phyloP scores from a whole-genome alignment of 2,329 filamentous ascomycete species.

The Aspergillus sp. region DNA sequence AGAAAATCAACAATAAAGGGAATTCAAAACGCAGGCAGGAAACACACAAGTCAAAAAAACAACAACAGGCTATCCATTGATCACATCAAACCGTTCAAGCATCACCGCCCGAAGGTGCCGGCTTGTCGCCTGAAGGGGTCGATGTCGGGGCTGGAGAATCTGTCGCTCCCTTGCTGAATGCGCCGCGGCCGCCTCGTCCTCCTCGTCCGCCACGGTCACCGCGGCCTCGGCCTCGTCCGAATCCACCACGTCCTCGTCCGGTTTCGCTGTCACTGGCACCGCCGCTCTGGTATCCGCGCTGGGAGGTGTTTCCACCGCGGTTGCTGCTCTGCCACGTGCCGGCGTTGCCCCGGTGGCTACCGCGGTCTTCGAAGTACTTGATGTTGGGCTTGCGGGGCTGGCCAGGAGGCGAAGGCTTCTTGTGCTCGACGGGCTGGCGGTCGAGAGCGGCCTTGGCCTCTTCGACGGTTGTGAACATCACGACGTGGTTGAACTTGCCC shows the following conservation, averaged over 20 bases:
- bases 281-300: conserved; percentile 80
- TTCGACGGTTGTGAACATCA: conserved; percentile 75
- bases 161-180: conserved; percentile 59
- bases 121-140: conserved; percentile 36
- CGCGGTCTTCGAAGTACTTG: conserved; percentile 75
- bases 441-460: conserved; percentile 79
- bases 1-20: conserved; percentile 10
- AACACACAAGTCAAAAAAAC: background rate
- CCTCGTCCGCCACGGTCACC: conserved; percentile 53
- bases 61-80: conserved; percentile 5
- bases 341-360: conserved; percentile 52
- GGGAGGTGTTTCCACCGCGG: conserved; percentile 64
- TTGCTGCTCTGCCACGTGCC: conserved; percentile 57
- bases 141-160: conserved; percentile 32
- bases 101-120: conserved; percentile 32
- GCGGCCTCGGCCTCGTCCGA: conserved; percentile 53
- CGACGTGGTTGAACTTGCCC: conserved; percentile 74
- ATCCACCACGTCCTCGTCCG: conserved; percentile 51
- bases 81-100: conserved; percentile 24
- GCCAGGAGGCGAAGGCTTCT: conserved; percentile 65
- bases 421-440: conserved; percentile 71
- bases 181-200: conserved; percentile 59
- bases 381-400: conserved; percentile 78
- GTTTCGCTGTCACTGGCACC: conserved; percentile 75
- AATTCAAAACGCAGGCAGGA: conserved; percentile 2